Base-by-base conservation (phyloP, 257 asterid genomes). In the Ballota nigra region DNA sequence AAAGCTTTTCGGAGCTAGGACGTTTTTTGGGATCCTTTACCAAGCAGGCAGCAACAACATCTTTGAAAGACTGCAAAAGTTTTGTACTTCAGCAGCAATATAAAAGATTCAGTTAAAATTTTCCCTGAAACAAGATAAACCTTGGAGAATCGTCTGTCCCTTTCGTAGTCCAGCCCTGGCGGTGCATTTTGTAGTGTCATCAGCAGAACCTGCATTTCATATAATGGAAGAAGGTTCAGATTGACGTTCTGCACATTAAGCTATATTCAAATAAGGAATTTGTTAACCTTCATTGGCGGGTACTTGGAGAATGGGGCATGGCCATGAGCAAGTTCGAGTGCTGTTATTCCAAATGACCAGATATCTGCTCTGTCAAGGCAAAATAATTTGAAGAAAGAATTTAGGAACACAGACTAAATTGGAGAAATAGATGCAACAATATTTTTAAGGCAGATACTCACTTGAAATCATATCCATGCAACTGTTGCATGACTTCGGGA, bases 111-210 rank as follows among this genome's bases (percentile, higher is more conserved):
- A 47, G 24, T 69, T 41, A 57, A 41, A 74, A 74, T 49, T 70
- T 77, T 55, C 33, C 53, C 52, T 71, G 56, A 74, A 66, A 78
- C 55, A 79, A 81, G 73, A 73, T 72, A 69, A 80, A 92, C 99
- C 99, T 92, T 95, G 7, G 99, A 95, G 84, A 95, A 92, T 70
- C 90, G 87, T 83, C 71, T 94, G 85, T 95, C 98, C 78, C 99
- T 87, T 80, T 95, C 99, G 70, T 95, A 95, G 85, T 95, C 98
- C 80, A 95, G 91, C 70, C 98, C 97, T 12, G 99, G 99, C 29
- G 99, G 99, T 29, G 99, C 99, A 78, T 90, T 95, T 87, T 95
- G 99, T 76, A 95, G 82, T 72, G 99, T 95, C 99, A 95, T 95
- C 70, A 95, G 87, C 69, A 95, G 88, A 82, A 95, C 98, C 99